These are phyloP conservation scores for Parastagonospora nodorum DNA, from an alignment of 2,329 filamentous ascomycete genomes.

Conservation along the genomic window DNA sequence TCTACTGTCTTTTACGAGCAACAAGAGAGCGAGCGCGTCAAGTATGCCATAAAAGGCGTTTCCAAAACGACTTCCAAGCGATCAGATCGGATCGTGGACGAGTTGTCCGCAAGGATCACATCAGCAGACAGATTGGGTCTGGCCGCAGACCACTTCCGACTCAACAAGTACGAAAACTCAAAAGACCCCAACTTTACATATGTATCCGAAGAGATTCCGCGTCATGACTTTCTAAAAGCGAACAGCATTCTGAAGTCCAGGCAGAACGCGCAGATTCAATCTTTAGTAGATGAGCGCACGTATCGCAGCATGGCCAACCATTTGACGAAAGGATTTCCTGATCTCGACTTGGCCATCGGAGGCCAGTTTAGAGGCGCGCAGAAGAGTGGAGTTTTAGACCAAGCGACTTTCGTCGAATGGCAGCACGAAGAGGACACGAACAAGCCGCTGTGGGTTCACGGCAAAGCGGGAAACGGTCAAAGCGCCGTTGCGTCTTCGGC, in stretches of 20 bases:
- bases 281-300: conserved; percentile 19
- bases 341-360: conserved; percentile 17
- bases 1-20: conserved; percentile 30
- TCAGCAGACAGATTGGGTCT: conserved; percentile 26
- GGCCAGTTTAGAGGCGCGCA: conserved; percentile 16
- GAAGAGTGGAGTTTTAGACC: conserved; percentile 15
- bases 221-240: conserved; percentile 21
- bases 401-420: conserved; percentile 11
- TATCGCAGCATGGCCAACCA: conserved; percentile 21
- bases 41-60: conserved; percentile 13
- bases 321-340: conserved; percentile 24
- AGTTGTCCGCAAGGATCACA: conserved; percentile 30
- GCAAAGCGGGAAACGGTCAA: conserved; percentile 27
- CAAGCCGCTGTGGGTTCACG: conserved; percentile 29
- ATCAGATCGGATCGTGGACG: conserved; percentile 35
- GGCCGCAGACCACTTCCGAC: conserved; percentile 34
- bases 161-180: conserved; percentile 37
- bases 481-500: conserved; percentile 24
- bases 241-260: conserved; percentile 26
- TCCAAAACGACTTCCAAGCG: conserved; percentile 11
- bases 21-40: conserved; percentile 22
- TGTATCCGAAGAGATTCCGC: conserved; percentile 34
- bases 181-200: conserved; percentile 33
- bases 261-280: conserved; percentile 23
- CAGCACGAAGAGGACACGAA: conserved; percentile 12